Percentiles rank a stretch among this genome's conserved stretches.
Evolutionary conservation across 257 asterid genomes (phyloP).

Genomic region (Forsythia suspensa): DNA sequence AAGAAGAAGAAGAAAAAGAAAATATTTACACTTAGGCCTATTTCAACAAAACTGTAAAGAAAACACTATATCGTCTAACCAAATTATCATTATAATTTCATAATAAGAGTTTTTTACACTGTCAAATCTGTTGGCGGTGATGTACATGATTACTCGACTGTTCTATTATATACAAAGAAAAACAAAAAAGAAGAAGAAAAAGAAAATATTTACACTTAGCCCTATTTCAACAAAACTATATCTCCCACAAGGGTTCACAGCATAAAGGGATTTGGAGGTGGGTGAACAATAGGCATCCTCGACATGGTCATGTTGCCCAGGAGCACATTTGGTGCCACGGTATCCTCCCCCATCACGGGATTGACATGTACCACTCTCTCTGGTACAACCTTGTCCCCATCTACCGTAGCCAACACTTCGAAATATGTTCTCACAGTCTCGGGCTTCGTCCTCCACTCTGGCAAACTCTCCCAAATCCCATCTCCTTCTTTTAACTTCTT

Average conservation of each 20-base stretch:
- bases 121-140: too few relatives aligned
- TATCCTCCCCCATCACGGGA: constrained; percentile 66
- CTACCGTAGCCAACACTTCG: constrained; percentile 88
- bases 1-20: too few relatives aligned
- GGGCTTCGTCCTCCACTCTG: constrained; percentile 85
- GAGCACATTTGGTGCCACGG: constrained; percentile 46
- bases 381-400: constrained; percentile 77
- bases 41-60: not conserved
- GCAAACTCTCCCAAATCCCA: constrained; percentile 45
- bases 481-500: constrained; percentile 63
- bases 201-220: constrained; percentile 31
- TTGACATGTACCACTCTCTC: constrained; percentile 78
- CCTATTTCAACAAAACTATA: constrained; percentile 11
- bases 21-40: too few relatives aligned
- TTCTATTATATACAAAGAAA: not conserved
- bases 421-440: constrained; percentile 69
- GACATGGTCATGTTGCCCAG: constrained; percentile 66
- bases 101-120: too few relatives aligned
- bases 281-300: constrained; percentile 53
- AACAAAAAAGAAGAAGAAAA: not conserved
- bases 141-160: too few relatives aligned
- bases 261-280: constrained; percentile 66
- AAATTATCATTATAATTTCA: too few relatives aligned
- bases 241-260: constrained; percentile 34
- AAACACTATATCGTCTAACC: too few relatives aligned